Percentiles rank a stretch among this genome's conserved stretches.
Conservation (phyloP, 306 rosid species). For the Fragaria vesca region DNA sequence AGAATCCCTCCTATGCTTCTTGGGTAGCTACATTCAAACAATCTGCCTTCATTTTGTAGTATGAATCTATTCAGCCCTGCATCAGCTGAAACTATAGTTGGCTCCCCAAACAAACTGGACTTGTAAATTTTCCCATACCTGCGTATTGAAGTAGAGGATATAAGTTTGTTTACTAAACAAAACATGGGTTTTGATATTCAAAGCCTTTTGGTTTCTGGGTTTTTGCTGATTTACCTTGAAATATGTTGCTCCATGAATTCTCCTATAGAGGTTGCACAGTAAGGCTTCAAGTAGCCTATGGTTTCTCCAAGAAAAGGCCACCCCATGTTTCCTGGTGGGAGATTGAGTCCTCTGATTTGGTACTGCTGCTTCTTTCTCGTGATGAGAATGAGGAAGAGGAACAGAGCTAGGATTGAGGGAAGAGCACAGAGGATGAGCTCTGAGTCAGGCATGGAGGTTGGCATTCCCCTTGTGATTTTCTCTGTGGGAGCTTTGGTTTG, state of each 20-base stretch:
- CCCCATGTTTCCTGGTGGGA: slow-evolving; percentile 93
- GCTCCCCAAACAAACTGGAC: slow-evolving; percentile 84
- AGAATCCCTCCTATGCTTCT: slow-evolving; percentile 95
- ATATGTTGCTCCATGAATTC: slow-evolving; percentile 83
- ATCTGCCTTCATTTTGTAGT: slow-evolving; percentile 86
- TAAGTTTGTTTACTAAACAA: not conserved
- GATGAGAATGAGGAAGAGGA: slow-evolving; percentile 55
- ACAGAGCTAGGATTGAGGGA: slow-evolving; percentile 53
- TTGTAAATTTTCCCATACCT: slow-evolving; percentile 91
- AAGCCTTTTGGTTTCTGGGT: not conserved
- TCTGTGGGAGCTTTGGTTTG: slow-evolving; percentile 2
- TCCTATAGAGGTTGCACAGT: slow-evolving; percentile 75
- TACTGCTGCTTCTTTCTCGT: slow-evolving; percentile 38
- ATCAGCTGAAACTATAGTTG: slow-evolving; percentile 91
- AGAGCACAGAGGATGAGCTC: slow-evolving; percentile 46
- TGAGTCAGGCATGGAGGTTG: slow-evolving; percentile 65
- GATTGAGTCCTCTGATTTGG: slow-evolving; percentile 43
- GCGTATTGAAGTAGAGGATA: slow-evolving; percentile 4
- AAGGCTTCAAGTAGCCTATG: slow-evolving; percentile 70
- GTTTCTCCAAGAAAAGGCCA: slow-evolving; percentile 95
- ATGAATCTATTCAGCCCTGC: slow-evolving; percentile 84
- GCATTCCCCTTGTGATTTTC: slow-evolving; percentile 7
- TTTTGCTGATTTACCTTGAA: slow-evolving; percentile 45
- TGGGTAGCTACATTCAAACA: slow-evolving; percentile 94
- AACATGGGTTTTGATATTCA: slow-evolving; percentile 10